phyloP scores from a whole-genome alignment of 176 grass and related monocot species.

The Tuctoria greenei region DNA sequence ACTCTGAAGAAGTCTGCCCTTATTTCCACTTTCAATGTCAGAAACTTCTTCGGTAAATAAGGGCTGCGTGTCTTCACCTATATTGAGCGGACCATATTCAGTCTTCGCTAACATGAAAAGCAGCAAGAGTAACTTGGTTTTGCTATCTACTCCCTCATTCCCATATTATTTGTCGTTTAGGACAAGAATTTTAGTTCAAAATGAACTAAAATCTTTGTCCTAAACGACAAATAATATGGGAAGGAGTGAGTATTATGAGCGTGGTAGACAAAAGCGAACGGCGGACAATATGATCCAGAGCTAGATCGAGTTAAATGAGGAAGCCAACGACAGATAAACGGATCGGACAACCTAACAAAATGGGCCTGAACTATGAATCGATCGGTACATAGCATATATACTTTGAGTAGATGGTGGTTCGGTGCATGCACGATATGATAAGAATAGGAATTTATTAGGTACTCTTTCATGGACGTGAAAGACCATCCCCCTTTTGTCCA shows the following conservation, averaged over 20 bases:
- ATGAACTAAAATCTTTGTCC: no score
- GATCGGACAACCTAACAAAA: background rate
- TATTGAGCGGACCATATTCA: background rate
- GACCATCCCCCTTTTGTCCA: background rate
- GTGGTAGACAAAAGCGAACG: no score
- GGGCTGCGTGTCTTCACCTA: background rate
- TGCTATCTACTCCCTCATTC: no score
- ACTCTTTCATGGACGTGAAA: background rate
- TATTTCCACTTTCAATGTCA: background rate
- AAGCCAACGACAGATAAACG: background rate
- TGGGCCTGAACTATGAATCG: background rate
- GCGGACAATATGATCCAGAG: no score
- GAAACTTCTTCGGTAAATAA: background rate
- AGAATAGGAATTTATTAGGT: background rate
- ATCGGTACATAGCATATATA: background rate
- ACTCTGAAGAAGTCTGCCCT: background rate
- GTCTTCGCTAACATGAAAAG: background rate
- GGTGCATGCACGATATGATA: background rate
- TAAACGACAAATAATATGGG: no score
- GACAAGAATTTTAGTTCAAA: no score
- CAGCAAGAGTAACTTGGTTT: no score
- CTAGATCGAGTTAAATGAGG: no score
- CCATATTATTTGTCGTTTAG: no score
- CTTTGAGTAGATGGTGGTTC: background rate
- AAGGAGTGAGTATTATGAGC: no score